Evolutionary conservation across 1,139 yeast genomes (phyloP), one percentile per base, ranked within the genome.

Genomic region (Dujonia santamariae): DNA sequence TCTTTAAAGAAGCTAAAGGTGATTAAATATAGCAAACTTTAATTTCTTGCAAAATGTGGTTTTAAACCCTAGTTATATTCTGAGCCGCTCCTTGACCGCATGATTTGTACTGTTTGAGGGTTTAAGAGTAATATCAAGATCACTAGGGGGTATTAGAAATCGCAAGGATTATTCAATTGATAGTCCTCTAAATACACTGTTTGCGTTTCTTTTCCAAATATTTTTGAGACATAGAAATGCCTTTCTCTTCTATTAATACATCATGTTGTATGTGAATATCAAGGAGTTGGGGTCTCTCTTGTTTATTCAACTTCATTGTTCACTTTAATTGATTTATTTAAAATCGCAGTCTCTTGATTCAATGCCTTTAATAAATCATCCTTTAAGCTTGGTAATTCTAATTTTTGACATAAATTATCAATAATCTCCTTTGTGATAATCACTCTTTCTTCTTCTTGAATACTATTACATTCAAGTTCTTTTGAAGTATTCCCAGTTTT

Each of bases 331-430:
- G 21, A 12, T 19, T 34, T 23, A 26, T 16, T 31, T 26, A 23
- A 35, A 31, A 4, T 26, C n/a, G 27, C 12, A 9, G 53, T 49
- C 50, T 76, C 82, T 47, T 77, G 82, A 28, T 52, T 55, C 38
- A 72, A 50, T 1, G 80, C 79, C 44, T 67, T 72, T 13, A 48
- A 39, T 37, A 78, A 59, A 24, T 67, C 71, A 2, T 60, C 56
- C 32, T 58, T 60, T 31, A 69, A 53, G 31, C 63, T 67, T 4
- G 53, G 60, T 31, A 75, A 52, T 8, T 58, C 53, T 24, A 63
- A 53, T 8, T 49, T 39, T 1, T 43, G 40, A 30, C 58, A 52
- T 28, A 69, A 42, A 19, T 43, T 39, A n/a, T 66, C 61, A 20
- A 68, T 63, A 4, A 57, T 56, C 1, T 54, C 53, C n/a, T 51